Percentiles rank a stretch among this genome's conserved stretches.
Conservation (phyloP, 108 stramenopile species). For the Nannochloropsis gaditana region DNA sequence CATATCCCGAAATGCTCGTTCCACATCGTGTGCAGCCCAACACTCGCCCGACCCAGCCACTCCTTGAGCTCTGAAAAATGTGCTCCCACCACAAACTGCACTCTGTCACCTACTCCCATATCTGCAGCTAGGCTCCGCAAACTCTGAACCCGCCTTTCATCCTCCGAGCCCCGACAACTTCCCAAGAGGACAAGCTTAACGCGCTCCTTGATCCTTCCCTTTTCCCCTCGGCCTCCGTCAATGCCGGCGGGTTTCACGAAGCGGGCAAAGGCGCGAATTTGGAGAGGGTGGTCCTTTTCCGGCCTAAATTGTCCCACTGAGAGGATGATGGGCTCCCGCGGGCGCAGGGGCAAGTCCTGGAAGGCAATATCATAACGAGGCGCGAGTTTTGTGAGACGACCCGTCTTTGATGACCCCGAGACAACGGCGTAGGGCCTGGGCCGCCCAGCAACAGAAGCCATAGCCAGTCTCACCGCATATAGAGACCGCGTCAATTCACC, state of each 20-base stretch:
- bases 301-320: conserved; percentile 97
- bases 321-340: conserved; percentile 60
- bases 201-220: conserved; percentile 55
- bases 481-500: not conserved
- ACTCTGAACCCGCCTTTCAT: conserved; percentile 55
- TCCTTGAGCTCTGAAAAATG: conserved; percentile 71
- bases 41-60: conserved; percentile 62
- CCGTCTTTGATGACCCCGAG: conserved; percentile 14
- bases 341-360: conserved; percentile 18
- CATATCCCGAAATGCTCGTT: conserved; percentile 99
- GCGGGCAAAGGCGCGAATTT: conserved; percentile 59
- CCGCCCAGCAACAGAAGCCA: not conserved
- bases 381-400: not conserved
- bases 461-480: not conserved
- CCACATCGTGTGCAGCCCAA: conserved; percentile 99
- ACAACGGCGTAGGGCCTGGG: not conserved
- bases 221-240: not conserved
- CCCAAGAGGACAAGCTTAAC: conserved; percentile 76
- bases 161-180: conserved; percentile 76
- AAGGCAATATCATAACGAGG: no score
- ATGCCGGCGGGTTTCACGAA: not conserved
- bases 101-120: conserved; percentile 59
- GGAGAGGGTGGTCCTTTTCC: conserved; percentile 90
- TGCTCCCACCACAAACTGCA: conserved; percentile 80
- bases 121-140: conserved; percentile 60